A percentile compares a stretch with the other conserved stretches of the same genome.
Evolutionary conservation across 164 flowering plant species (phyloP).

Genomic region (Nymphaea thermarum): DNA sequence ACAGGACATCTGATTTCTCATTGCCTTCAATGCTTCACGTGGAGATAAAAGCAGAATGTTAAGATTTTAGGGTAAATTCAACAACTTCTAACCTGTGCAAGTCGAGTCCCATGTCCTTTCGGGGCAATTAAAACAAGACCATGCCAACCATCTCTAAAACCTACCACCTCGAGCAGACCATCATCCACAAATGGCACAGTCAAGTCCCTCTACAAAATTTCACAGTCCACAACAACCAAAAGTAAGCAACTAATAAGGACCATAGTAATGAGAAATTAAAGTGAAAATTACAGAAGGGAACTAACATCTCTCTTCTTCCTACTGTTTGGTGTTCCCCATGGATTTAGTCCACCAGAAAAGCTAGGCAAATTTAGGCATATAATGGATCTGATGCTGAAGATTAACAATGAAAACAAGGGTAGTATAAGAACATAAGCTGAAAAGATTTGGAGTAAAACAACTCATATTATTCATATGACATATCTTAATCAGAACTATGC

Average conservation of each 20-base stretch:
- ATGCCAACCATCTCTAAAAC: constrained; percentile 91
- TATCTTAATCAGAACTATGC: too few species aligned
- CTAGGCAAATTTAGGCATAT: constrained; percentile 86
- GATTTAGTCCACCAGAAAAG: constrained; percentile 91
- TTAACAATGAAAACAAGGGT: background rate
- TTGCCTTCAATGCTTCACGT: too few species aligned
- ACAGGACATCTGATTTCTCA: too few species aligned
- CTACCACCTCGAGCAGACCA: constrained; percentile 76
- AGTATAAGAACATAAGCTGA: background rate
- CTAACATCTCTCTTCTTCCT: constrained; percentile 50
- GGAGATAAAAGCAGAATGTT: too few species aligned
- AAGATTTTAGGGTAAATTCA: too few species aligned
- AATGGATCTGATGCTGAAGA: constrained; percentile 77
- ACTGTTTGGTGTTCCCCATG: constrained; percentile 76
- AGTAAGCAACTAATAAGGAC: background rate
- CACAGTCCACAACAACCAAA: background rate
- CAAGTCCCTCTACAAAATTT: constrained; percentile 47
- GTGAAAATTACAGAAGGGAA: constrained; percentile 5
- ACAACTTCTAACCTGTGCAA: constrained; percentile 60
- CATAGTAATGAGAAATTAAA: background rate
- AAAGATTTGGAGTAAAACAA: background rate
- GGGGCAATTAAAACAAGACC: constrained; percentile 74
- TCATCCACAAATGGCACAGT: constrained; percentile 86
- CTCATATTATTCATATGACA: too few species aligned
- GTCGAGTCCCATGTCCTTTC: constrained; percentile 91